Evolutionary conservation across 371 early-diverging fungal species (phyloP).

Genomic region (Mucor racemosus): DNA sequence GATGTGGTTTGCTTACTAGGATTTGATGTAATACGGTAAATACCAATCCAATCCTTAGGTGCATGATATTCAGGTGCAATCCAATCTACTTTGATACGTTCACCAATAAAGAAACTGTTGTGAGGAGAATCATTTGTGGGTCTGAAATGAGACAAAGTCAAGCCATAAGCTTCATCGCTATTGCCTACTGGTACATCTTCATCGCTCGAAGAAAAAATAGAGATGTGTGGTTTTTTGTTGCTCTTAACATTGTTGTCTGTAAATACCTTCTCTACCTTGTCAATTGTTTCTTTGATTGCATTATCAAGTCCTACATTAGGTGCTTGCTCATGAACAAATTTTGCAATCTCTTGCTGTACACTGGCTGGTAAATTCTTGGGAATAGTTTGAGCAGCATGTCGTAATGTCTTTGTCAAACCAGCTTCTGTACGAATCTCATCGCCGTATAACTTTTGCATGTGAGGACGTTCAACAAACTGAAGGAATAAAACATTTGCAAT

Average conservation of each 20-base stretch:
- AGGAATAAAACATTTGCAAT: constrained; percentile 79
- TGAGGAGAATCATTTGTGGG: background rate
- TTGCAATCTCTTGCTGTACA: constrained; percentile 40
- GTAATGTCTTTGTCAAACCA: constrained; percentile 71
- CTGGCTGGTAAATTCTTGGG: constrained; percentile 41
- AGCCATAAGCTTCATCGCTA: background rate
- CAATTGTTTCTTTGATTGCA: constrained; percentile 20
- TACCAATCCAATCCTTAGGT: constrained; percentile 84
- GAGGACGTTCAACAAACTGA: constrained; percentile 84
- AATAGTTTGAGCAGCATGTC: constrained; percentile 38
- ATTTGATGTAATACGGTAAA: constrained; percentile 77
- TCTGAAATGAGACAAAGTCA: constrained; percentile 4
- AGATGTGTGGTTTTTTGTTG: background rate
- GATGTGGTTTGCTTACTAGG: constrained; percentile 64
- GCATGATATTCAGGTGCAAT: constrained; percentile 66
- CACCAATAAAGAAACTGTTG: constrained; percentile 56
- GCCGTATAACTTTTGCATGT: constrained; percentile 87
- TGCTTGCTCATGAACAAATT: constrained; percentile 44
- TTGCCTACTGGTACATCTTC: background rate
- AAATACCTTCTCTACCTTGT: background rate
- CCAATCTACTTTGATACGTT: constrained; percentile 70
- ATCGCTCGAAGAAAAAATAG: background rate
- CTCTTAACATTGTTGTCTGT: background rate
- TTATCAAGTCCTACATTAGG: constrained; percentile 24
- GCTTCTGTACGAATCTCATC: constrained; percentile 77